Base-by-base conservation (phyloP, 1,284 basidiomycete species). In the Apiotrichum sp. region DNA sequence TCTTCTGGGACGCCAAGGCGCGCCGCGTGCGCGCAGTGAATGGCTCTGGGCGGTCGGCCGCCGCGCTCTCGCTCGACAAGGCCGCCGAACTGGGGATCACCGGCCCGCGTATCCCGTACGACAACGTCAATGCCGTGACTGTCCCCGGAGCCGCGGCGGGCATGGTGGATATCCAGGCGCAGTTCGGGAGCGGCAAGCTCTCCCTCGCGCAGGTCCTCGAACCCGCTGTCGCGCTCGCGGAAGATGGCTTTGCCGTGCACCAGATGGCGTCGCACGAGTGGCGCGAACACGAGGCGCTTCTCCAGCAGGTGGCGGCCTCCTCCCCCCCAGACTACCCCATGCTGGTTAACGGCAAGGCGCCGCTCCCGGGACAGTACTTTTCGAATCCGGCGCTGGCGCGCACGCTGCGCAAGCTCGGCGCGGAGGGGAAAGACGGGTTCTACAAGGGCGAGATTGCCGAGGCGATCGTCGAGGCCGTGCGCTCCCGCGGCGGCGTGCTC, bases 101-200 rank as follows among this genome's bases (percentile, higher is more conserved):
- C 0, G 85, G 57, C 29, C 35, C 49, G 16, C 50, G 50, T 10
- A 88, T 91, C 55, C 86, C 87, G 2, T 71, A 79, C 6, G 83
- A 80, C 2, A 84, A 89, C 67, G 73, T 93, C 22, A 91, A 93
- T 70, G 80, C 84, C n/a, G 91, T 89, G 7, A 97, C 93, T 0
- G 92, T 96, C 2, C 93, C 93, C 59, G 92, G 93, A 48, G 87
- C 88, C 29, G 87, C 90, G 3, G 88, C 89, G 22, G 88, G 88
- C 10, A 95, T 93, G 89, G 80, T 88, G 22, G 92, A 96, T 70
- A 87, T 89, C 0, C 80, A 93, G 41, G 82, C 86, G 53, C 77
- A 79, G 45, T 83, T 95, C 53, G 93, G 93, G 10, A 87, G 83
- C 64, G 86, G 88, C 13, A 86, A 84, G 54, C 67, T 96, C 1